phyloP scores from a whole-genome alignment of 495 filamentous ascomycete species.

The Aspergillus hancockii region DNA sequence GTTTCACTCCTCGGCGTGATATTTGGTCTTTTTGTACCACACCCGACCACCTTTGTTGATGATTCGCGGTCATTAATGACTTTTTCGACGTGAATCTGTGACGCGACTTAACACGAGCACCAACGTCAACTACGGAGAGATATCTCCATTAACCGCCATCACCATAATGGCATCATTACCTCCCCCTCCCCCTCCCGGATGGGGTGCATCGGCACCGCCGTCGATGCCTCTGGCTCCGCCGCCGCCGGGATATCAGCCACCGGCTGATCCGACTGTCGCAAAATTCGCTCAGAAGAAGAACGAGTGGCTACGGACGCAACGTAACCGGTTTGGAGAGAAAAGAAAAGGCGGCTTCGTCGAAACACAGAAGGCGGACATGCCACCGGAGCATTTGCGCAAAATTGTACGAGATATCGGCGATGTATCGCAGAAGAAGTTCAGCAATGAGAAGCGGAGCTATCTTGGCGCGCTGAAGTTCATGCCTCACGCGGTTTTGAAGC shows the following conservation, averaged over 20 bases:
- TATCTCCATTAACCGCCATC: slow-evolving; percentile 29
- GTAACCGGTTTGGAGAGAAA: slow-evolving; percentile 95
- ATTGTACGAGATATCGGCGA: slow-evolving; percentile 98
- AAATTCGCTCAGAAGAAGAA: slow-evolving; percentile 99
- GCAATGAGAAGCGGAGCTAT: slow-evolving; percentile 97
- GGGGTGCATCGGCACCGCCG: slow-evolving; percentile 69
- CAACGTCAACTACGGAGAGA: slow-evolving; percentile 29
- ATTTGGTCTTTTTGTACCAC: neutral
- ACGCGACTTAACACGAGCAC: slow-evolving; percentile 39
- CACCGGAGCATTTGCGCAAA: slow-evolving; percentile 96
- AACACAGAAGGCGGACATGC: slow-evolving; percentile 98
- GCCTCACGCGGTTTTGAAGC: slow-evolving; percentile 98
- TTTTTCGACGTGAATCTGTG: slow-evolving; percentile 36
- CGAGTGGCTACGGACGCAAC: slow-evolving; percentile 93
- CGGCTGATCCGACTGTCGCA: slow-evolving; percentile 80
- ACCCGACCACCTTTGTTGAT: slow-evolving; percentile 2
- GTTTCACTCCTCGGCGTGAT: slow-evolving; percentile 26
- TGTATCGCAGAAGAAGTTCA: slow-evolving; percentile 99
- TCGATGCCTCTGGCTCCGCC: slow-evolving; percentile 78
- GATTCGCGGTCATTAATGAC: slow-evolving; percentile 26
- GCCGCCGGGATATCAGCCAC: slow-evolving; percentile 84
- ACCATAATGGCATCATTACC: slow-evolving; percentile 73
- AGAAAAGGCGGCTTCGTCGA: slow-evolving; percentile 94
- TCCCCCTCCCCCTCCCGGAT: slow-evolving; percentile 76
- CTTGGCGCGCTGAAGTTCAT: slow-evolving; percentile 98